These are phyloP conservation scores for Linaria vulgaris DNA, from an alignment of 257 asterid genomes.

Conservation along the genomic window DNA sequence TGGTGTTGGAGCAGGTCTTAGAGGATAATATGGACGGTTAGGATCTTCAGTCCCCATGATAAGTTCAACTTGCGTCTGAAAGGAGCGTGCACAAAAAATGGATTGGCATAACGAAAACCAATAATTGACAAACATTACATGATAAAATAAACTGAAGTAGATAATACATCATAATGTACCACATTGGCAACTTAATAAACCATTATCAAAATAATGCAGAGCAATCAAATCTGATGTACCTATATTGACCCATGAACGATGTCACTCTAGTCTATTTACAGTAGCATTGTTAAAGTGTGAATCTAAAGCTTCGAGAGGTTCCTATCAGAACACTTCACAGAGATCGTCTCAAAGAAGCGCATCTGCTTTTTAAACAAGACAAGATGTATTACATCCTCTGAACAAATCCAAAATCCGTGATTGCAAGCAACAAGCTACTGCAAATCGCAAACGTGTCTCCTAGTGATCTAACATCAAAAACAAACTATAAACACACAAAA, in stretches of 20 bases:
- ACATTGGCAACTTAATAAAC: not conserved
- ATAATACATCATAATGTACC: not conserved
- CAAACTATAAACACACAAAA: not conserved
- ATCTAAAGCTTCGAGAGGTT: no score
- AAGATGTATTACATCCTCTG: no score
- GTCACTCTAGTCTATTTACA: not conserved
- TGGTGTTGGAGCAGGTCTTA: conserved; percentile 52
- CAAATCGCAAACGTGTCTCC: conserved; percentile 2
- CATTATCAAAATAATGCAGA: conserved; percentile 10
- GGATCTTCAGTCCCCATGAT: conserved; percentile 75
- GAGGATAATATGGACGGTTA: conserved; percentile 48
- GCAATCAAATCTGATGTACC: not conserved
- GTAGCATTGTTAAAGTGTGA: not conserved
- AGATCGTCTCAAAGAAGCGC: no score
- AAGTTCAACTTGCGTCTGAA: conserved; percentile 29
- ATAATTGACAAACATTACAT: not conserved
- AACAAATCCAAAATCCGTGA: no score
- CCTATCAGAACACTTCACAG: no score
- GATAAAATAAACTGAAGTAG: conserved; percentile 5
- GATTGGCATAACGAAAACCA: conserved; percentile 14
- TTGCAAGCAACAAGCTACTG: conserved; percentile 8
- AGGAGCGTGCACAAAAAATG: conserved; percentile 18
- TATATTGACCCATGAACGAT: conserved; percentile 17
- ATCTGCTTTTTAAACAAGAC: no score
- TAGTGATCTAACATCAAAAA: conserved; percentile 11